Evolutionary conservation across 2,329 filamentous ascomycete species (phyloP).

Genomic region (Pseudogymnoascus sp.): DNA sequence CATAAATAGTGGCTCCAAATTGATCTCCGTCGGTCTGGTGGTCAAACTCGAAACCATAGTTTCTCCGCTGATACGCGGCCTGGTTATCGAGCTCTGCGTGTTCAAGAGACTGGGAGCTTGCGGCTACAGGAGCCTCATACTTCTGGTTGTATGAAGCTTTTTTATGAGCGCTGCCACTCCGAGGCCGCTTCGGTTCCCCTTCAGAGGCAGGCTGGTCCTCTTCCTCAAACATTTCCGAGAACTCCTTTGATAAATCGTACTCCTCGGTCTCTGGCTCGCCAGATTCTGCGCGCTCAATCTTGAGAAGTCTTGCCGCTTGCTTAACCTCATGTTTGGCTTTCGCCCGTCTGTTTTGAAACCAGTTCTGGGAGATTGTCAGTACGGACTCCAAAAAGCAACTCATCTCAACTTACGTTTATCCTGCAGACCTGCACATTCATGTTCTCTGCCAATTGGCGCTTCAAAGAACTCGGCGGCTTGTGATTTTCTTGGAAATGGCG

Average conservation of each 20-base stretch:
- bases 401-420: slow-evolving; percentile 45
- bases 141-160: background rate
- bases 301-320: slow-evolving; percentile 37
- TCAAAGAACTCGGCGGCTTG: slow-evolving; percentile 53
- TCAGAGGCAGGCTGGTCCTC: slow-evolving; percentile 3
- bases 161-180: background rate
- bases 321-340: slow-evolving; percentile 51
- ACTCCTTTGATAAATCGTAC: slow-evolving; percentile 15
- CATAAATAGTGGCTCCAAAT: background rate
- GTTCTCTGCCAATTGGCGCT: slow-evolving; percentile 50
- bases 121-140: background rate
- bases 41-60: background rate
- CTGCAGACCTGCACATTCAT: slow-evolving; percentile 55
- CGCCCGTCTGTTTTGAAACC: slow-evolving; percentile 55
- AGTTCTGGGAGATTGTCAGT: slow-evolving; percentile 43
- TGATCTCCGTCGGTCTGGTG: background rate
- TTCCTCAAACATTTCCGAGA: slow-evolving; percentile 10
- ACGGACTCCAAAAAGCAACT: background rate
- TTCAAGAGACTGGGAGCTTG: background rate
- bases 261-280: slow-evolving; percentile 23
- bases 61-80: background rate
- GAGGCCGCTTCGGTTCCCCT: background rate
- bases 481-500: slow-evolving; percentile 54
- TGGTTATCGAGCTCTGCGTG: slow-evolving; percentile 2
- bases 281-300: slow-evolving; percentile 31